Evolutionary conservation across 1,284 basidiomycete genomes (phyloP), one percentile per base, ranked within the genome.

Genomic region (Ustilago esculenta): DNA sequence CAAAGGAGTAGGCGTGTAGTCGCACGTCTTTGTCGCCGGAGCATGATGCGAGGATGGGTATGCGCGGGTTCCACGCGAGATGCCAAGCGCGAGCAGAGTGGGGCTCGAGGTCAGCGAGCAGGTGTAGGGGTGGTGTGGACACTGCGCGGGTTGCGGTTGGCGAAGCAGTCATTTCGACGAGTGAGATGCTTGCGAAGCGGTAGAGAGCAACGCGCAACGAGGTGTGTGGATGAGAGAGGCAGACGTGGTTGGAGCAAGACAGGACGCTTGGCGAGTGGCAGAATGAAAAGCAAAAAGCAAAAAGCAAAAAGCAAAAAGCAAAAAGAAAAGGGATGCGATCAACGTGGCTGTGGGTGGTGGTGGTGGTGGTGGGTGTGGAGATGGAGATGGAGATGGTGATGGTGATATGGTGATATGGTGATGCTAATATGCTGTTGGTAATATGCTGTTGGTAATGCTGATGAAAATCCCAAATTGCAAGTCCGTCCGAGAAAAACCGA

Each of bases 21-120:
- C 92, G 87, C 55, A 98, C 90, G 3, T 92, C 89, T 83, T 93
- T 95, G 84, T 98, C 95, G 8, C 91, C 89, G 3, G 94, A 97
- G 82, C 94, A 98, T 5, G 93, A 92, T 0, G 95, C 94, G 14
- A 98, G 85, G 14, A 95, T 81, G 0, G 91, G 87, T 61, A 90
- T 87, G 6, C 86, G 84, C 0, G 94, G 92, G 80, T 97, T 98
- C 92, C 94, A 98, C 7, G 92, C 89, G 25, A 93, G 85, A 59
- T 89, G 85, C 95, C 95, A 98, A 17, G 76, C 79, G 7, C 67
- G 17, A 88, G 64, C 72, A 24, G 61, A 47, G 42, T 75, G 76
- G 15, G 66, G 70, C 42, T 42, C 55, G 10, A 73, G 61, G 4
- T 66, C 51, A 10, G 69, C 34, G 18, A 72, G 25, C n/a, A 71